phyloP scores from a whole-genome alignment of 75 land plant genomes.

The Larix kaempferi region DNA sequence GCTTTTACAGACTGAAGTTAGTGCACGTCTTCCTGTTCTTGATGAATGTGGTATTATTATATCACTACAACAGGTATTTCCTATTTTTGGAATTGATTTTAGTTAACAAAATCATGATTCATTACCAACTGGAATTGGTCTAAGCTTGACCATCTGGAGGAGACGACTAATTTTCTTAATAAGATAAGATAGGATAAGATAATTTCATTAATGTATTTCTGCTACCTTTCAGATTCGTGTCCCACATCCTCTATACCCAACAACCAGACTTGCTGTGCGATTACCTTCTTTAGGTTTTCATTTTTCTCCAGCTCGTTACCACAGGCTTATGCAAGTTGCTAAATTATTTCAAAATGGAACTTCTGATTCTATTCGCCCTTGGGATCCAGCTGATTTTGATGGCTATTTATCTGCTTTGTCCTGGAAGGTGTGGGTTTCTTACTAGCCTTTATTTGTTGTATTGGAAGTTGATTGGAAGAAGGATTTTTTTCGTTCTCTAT shows the following conservation, averaged over 20 bases:
- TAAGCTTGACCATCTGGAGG: not conserved
- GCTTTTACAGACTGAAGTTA: constrained; percentile 6
- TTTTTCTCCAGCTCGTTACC: constrained; percentile 98
- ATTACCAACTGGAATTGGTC: too few species aligned
- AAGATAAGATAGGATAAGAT: too few species aligned
- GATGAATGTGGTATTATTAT: constrained; percentile 87
- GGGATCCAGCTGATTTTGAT: constrained; percentile 94
- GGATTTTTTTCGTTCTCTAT: not conserved
- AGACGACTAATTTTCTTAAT: not conserved
- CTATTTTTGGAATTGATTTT: not conserved
- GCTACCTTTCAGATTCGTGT: constrained; percentile 57
- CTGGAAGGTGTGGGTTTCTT: constrained; percentile 67
- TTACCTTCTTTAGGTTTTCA: constrained; percentile 88
- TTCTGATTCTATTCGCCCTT: constrained; percentile 37
- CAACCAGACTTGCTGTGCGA: constrained; percentile 78
- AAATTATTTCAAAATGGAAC: constrained; percentile 60
- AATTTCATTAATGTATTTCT: not conserved
- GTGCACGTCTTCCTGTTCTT: constrained; percentile 63
- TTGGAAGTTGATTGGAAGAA: not conserved
- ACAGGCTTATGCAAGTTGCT: constrained; percentile 84
- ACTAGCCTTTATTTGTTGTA: not conserved
- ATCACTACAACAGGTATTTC: constrained; percentile 82
- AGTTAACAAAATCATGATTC: not conserved
- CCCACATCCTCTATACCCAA: constrained; percentile 75
- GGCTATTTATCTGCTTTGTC: constrained; percentile 77